Evolutionary conservation across 2,329 filamentous ascomycete genomes (phyloP).

Genomic region (Arthrobotrys sinensis): DNA sequence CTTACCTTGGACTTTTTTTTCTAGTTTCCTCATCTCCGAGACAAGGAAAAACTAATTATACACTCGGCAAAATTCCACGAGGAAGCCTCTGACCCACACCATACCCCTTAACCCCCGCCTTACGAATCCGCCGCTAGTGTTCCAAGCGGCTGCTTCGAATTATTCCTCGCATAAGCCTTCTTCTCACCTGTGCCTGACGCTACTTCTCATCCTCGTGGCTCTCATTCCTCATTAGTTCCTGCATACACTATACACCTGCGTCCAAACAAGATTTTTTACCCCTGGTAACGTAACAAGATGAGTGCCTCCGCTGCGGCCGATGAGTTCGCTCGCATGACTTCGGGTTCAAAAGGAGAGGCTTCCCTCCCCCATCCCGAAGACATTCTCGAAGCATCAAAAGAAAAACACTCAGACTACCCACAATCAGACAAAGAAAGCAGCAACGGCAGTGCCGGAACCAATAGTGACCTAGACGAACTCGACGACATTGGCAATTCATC

Average conservation of each 20-base stretch:
- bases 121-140: conserved; percentile 57
- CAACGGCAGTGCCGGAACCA: conserved; percentile 61
- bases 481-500: conserved; percentile 59
- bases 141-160: conserved; percentile 45
- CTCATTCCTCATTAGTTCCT: conserved; percentile 60
- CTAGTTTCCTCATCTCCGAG: conserved; percentile 54
- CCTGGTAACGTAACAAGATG: conserved; percentile 54
- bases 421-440: conserved; percentile 57
- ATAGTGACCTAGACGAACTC: conserved; percentile 61
- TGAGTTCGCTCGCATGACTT: conserved; percentile 60
- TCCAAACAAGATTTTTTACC: conserved; percentile 46
- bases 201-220: conserved; percentile 42
- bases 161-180: conserved; percentile 43
- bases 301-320: conserved; percentile 61
- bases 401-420: conserved; percentile 54
- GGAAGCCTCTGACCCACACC: conserved; percentile 61
- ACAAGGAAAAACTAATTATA: conserved; percentile 48
- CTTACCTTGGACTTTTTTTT: conserved; percentile 44
- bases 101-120: conserved; percentile 60
- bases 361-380: conserved; percentile 64
- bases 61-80: conserved; percentile 59
- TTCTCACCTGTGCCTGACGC: conserved; percentile 50
- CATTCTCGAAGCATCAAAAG: conserved; percentile 56
- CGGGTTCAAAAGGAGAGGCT: conserved; percentile 61
- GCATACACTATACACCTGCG: conserved; percentile 33